Evolutionary conservation across 1,284 basidiomycete species (phyloP).

Genomic region (Ceratobasidium sp.): DNA sequence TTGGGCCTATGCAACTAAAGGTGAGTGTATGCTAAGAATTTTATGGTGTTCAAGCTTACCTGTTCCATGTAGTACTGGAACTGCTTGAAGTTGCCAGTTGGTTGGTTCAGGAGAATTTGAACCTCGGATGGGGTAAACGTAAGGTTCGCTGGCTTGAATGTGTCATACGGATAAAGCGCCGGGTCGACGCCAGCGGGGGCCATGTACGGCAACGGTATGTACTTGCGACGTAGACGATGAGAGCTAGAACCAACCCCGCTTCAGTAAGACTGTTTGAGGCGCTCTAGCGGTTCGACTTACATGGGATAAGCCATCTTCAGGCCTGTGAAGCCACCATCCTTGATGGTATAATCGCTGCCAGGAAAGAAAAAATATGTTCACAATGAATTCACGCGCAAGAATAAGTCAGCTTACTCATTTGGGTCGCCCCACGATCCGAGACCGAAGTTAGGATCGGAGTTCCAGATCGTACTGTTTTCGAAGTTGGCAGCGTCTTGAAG

Average conservation of each 20-base stretch:
- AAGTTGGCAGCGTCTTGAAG: conserved; percentile 12
- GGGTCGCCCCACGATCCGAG: conserved; percentile 17
- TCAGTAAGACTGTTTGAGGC: background rate
- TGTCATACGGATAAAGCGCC: background rate
- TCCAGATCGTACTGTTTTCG: conserved; percentile 14
- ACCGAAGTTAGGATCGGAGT: background rate
- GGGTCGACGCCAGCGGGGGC: background rate
- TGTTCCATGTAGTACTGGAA: conserved; percentile 13
- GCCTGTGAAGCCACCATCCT: background rate
- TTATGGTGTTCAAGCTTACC: background rate
- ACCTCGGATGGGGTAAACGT: background rate
- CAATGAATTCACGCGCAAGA: too few relatives aligned
- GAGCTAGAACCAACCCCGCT: background rate
- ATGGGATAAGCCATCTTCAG: background rate
- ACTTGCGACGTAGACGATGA: background rate
- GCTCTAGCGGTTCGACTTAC: too few relatives aligned
- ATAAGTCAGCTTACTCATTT: background rate
- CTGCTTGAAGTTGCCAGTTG: background rate
- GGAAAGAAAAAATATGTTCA: too few relatives aligned
- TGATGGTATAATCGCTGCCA: conserved; percentile 19
- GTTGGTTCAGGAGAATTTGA: background rate
- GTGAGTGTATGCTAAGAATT: background rate
- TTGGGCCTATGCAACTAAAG: background rate
- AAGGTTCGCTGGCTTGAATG: background rate
- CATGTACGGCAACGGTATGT: background rate